Base-by-base conservation (phyloP, 768 basidiomycete species). In the Macrolepiota albuminosa region DNA sequence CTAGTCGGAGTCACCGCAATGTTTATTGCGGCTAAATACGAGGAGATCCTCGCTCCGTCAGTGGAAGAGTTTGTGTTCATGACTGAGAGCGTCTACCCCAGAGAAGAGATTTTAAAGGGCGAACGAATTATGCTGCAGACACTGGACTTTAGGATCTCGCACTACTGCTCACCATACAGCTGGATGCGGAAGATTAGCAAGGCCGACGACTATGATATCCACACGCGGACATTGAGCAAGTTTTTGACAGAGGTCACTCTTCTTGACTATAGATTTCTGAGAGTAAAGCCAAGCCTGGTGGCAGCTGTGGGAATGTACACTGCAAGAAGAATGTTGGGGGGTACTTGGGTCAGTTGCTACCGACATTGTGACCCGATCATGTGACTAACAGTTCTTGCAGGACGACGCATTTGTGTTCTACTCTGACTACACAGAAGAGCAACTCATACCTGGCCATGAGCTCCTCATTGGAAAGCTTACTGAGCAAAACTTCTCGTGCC, bases 151-250 rank as follows among this genome's bases (percentile, higher is more conserved):
- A 87, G 89, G 73, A 72, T 99, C 74, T 98, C 95, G 61, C 88
- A 95, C 61, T 99, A 99, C 75, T 98, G 97, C 77, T 97, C 95
- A 54, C 97, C 97, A 4, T 98, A 98, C 78, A 94, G 91, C 72
- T 98, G 97, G 96, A 95, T 98, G 83, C 86, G 97, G 61, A 89
- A 88, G 68, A 98, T 99, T 71, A 95, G 93, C 83, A 97, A 95
- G 73, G 96, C 97, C 39, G 97, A 99, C 76, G 92, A 96, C 73
- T 99, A 98, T 72, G 94, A 98, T 70, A 88, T 98, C 69, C 96
- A 98, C 72, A 99, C 97, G 14, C 81, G 97, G 62, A 99, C 97
- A 31, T 78, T 99, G 51, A 90, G 93, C 82, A 99, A 99, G 76
- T 98, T 98, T 81, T 75, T 98, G 70, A 94, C 93, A 63, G 97